Conservation (phyloP, 495 filamentous ascomycete species). For the Penicillium malachiteum region DNA sequence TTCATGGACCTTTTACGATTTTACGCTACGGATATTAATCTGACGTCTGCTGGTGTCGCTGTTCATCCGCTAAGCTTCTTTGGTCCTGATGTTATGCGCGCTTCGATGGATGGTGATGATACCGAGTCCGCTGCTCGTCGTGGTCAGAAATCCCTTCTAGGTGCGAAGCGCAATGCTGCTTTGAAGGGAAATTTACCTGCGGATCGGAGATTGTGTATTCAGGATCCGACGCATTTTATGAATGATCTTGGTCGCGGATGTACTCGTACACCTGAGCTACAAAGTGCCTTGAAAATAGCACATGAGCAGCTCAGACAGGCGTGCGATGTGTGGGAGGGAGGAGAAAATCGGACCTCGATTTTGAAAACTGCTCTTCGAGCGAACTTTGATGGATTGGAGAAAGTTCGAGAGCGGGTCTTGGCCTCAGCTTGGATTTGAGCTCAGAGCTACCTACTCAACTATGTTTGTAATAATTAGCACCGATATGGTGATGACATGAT, state of each 20-base stretch:
- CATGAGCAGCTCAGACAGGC: constrained; percentile 20
- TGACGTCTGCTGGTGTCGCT: constrained; percentile 46
- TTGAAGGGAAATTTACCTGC: constrained; percentile 24
- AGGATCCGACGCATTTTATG: constrained; percentile 58
- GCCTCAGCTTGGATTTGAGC: background rate
- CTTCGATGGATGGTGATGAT: background rate
- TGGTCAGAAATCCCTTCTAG: constrained; percentile 42
- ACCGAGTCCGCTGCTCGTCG: constrained; percentile 26
- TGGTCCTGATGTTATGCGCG: constrained; percentile 16
- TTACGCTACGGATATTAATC: constrained; percentile 45
- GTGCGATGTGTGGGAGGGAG: constrained; percentile 22
- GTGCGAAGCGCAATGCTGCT: constrained; percentile 33
- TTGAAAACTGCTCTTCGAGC: constrained; percentile 28
- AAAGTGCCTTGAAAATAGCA: constrained; percentile 25
- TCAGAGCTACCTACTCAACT: background rate
- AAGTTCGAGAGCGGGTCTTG: constrained; percentile 13
- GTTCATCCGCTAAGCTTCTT: constrained; percentile 51
- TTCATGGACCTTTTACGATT: constrained; percentile 52
- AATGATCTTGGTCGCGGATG: constrained; percentile 54
- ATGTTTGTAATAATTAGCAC: background rate
- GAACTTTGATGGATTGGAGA: constrained; percentile 36
- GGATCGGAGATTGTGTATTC: constrained; percentile 48
- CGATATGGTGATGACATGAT: constrained; percentile 2
- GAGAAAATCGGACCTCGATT: constrained; percentile 15
- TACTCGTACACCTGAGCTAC: constrained; percentile 32